Percentiles rank a stretch among this genome's conserved stretches.
Evolutionary conservation across 1,284 basidiomycete genomes (phyloP).

Genomic region (Boletus holoroseus): DNA sequence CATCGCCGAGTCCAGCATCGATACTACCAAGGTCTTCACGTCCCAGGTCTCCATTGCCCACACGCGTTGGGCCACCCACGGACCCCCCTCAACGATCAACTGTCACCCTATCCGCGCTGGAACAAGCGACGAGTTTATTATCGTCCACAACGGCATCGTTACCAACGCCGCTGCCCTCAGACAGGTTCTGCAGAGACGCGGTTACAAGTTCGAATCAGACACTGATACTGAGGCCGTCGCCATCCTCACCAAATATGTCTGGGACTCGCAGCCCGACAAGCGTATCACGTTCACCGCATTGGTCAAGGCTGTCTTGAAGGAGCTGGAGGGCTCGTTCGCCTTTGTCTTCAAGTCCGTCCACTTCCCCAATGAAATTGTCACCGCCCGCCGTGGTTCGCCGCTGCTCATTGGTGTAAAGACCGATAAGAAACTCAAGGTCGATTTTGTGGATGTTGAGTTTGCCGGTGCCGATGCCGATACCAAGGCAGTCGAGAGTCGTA

Average conservation of each 20-base stretch:
- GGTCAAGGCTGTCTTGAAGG: slow-evolving; percentile 94
- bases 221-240: slow-evolving; percentile 99
- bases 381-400: slow-evolving; percentile 94
- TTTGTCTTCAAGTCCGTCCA: slow-evolving; percentile 98
- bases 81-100: slow-evolving; percentile 81
- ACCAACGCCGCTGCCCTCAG: slow-evolving; percentile 91
- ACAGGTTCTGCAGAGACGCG: slow-evolving; percentile 92
- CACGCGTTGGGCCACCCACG: slow-evolving; percentile 99
- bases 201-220: slow-evolving; percentile 92
- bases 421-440: slow-evolving; percentile 99
- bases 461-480: slow-evolving; percentile 66
- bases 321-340: slow-evolving; percentile 99
- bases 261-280: slow-evolving; percentile 89
- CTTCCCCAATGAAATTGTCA: slow-evolving; percentile 95
- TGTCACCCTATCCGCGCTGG: slow-evolving; percentile 96
- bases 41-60: slow-evolving; percentile 97
- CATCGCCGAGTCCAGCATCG: slow-evolving; percentile 72
- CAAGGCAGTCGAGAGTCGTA: slow-evolving; percentile 52
- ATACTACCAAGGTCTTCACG: slow-evolving; percentile 79
- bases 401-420: slow-evolving; percentile 99
- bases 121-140: slow-evolving; percentile 75
- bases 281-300: slow-evolving; percentile 87
- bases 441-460: slow-evolving; percentile 98
- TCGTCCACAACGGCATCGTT: slow-evolving; percentile 99
- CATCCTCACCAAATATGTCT: slow-evolving; percentile 95